Conservation (phyloP, 345 rosid genomes). For the Brassica cretica region DNA sequence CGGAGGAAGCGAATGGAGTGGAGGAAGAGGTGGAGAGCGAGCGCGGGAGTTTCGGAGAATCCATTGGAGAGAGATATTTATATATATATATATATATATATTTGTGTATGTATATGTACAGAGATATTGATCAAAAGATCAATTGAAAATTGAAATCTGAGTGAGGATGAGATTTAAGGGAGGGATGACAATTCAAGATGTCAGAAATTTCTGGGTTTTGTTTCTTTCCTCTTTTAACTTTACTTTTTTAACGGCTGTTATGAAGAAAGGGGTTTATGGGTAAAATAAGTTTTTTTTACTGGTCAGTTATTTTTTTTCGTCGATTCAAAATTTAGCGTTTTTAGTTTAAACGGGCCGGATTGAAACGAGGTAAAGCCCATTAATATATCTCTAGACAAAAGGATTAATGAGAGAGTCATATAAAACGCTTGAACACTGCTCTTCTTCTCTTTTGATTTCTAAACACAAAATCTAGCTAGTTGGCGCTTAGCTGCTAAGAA, state of each 20-base stretch:
- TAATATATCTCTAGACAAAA: neutral
- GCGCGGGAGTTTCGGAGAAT: slow-evolving; percentile 40
- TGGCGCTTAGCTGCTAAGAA: neutral
- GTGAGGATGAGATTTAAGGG: slow-evolving; percentile 23
- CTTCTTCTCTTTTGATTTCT: neutral
- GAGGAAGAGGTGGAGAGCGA: slow-evolving; percentile 38
- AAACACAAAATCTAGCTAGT: neutral
- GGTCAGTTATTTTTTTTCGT: neutral
- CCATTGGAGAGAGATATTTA: slow-evolving; percentile 31
- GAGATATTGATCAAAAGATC: neutral
- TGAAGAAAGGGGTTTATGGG: slow-evolving; percentile 13
- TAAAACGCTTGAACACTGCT: neutral
- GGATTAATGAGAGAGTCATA: neutral
- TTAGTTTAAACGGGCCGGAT: neutral
- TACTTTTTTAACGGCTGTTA: slow-evolving; percentile 2
- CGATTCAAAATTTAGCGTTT: neutral
- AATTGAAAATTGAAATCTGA: slow-evolving; percentile 1
- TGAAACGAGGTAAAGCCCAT: neutral
- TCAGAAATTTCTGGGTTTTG: slow-evolving; percentile 23
- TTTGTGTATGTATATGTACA: neutral
- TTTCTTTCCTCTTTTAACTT: neutral
- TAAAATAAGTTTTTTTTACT: neutral
- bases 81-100: neutral
- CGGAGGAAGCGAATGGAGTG: slow-evolving; percentile 36
- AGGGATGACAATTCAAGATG: slow-evolving; percentile 21